phyloP scores from a whole-genome alignment of 768 basidiomycete species.

The Exsudoporus frostii region DNA sequence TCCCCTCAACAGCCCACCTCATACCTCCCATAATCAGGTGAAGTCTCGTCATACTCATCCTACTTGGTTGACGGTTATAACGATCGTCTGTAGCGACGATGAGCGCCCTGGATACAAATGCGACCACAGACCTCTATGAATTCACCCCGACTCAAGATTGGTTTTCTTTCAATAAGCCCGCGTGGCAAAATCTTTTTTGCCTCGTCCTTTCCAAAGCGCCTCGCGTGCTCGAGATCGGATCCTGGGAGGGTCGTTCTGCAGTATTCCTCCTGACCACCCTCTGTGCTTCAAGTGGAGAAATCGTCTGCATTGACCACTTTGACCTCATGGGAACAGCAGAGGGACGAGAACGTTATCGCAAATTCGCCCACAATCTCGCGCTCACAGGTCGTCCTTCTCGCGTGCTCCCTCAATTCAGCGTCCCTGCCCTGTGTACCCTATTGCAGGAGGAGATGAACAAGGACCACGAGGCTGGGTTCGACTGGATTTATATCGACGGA shows the following conservation, averaged over 20 bases:
- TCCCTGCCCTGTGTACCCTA: slow-evolving; percentile 47
- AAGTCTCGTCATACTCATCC: not conserved
- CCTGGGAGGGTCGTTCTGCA: slow-evolving; percentile 64
- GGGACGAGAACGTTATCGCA: slow-evolving; percentile 43
- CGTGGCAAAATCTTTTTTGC: slow-evolving; percentile 43
- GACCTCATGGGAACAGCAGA: slow-evolving; percentile 49
- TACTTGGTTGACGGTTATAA: not conserved
- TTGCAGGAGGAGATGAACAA: slow-evolving; percentile 43
- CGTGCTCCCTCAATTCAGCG: slow-evolving; percentile 49
- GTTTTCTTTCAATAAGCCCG: slow-evolving; percentile 45
- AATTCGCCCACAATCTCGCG: slow-evolving; percentile 45
- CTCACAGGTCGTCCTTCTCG: slow-evolving; percentile 44
- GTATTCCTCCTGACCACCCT: slow-evolving; percentile 51
- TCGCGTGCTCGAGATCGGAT: slow-evolving; percentile 54
- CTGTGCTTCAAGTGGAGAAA: slow-evolving; percentile 40
- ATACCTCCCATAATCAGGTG: not conserved
- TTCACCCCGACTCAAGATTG: slow-evolving; percentile 57
- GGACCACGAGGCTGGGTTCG: slow-evolving; percentile 40
- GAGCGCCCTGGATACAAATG: slow-evolving; percentile 3
- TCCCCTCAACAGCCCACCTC: not conserved
- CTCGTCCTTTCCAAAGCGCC: slow-evolving; percentile 38
- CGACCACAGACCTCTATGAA: slow-evolving; percentile 23
- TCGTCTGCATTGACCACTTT: slow-evolving; percentile 59
- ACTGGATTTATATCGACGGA: slow-evolving; percentile 60
- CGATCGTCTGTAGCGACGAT: slow-evolving; percentile 11